Base-by-base conservation (phyloP, 2,329 filamentous ascomycete species). In the Diplodia scrobiculata region DNA sequence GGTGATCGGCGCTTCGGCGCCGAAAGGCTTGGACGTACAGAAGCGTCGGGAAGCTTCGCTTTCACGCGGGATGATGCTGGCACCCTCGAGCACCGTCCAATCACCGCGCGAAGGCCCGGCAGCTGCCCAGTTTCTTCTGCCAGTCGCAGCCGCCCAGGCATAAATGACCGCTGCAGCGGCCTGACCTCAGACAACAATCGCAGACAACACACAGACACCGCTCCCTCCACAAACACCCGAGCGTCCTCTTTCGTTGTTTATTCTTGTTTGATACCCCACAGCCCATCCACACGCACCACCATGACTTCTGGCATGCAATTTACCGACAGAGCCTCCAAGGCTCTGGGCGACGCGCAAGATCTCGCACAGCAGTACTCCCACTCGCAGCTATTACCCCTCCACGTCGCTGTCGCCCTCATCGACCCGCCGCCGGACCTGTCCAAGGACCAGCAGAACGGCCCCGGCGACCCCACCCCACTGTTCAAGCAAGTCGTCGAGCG, bases 401-500 rank as follows among this genome's bases (percentile, higher is more conserved):
- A 99, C 78, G 86, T 99, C 63, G 93, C 93, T 52, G 90, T 93
- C 65, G 87, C 90, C 58, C 86, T 95, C 67, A 85, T 94, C 73
- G 90, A 92, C 69, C 90, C 90, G 52, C 87, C 88, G 17, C 84
- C 87, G 68, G 90, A 92, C 77, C 74, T 74, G 51, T 92, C 90
- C 72, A 93, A 91, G 77, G 91, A 95, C 76, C 91, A 92, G 78
- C 91, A 91, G 79, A 81, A 79, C 54, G 77, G 81, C 58, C 25
- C 64, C 14, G 92, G 94, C 74, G 83, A 84, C 5, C 81, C 84
- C 19, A 81, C 83, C 71, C 91, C 93, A n/a, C 86, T 99, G 64
- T 96, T 98, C 83, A 88, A 91, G 71, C 95, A 99, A 80, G 94
- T 97, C 66, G 84, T 99, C 68, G 94, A 99, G 79, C 88, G 91